Percentiles rank a stretch among this genome's conserved stretches.
Conservation (phyloP, 768 basidiomycete genomes). For the Mycena belliarum region DNA sequence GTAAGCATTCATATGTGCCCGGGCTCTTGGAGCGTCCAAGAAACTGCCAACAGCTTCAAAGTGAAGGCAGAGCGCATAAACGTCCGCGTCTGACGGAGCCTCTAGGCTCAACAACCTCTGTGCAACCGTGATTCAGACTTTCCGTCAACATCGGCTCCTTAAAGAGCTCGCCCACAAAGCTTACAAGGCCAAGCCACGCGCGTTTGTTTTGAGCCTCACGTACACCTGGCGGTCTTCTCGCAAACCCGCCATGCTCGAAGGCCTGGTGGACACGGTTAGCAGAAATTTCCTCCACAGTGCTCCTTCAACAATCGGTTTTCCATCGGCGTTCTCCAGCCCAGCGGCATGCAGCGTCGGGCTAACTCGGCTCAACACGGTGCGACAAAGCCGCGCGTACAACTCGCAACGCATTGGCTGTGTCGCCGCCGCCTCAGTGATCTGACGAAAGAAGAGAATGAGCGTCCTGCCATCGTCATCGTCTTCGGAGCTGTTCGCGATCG, state of each 20-base stretch:
- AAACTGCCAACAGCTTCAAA: not conserved
- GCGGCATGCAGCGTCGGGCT: not conserved
- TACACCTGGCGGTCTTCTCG: not conserved
- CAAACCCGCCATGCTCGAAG: not conserved
- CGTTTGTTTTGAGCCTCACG: not conserved
- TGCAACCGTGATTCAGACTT: not conserved
- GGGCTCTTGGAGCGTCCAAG: not conserved
- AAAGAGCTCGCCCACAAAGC: not conserved
- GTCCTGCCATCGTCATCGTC: not conserved
- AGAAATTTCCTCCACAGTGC: not conserved
- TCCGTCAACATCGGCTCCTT: not conserved
- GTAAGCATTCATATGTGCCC: not conserved
- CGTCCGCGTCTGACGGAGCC: not conserved
- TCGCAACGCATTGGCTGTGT: not conserved
- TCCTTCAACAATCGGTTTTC: not conserved
- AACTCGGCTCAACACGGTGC: not conserved
- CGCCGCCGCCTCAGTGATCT: not conserved
- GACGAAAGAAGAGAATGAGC: not conserved
- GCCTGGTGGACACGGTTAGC: not conserved
- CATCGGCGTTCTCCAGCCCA: not conserved
- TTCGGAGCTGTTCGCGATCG: not conserved
- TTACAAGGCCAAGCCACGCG: not conserved
- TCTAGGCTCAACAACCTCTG: not conserved
- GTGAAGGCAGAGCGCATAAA: too few species aligned
- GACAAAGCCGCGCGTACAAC: not conserved